phyloP scores from a whole-genome alignment of 495 filamentous ascomycete genomes.

The Hyaloscypha hepaticicola region DNA sequence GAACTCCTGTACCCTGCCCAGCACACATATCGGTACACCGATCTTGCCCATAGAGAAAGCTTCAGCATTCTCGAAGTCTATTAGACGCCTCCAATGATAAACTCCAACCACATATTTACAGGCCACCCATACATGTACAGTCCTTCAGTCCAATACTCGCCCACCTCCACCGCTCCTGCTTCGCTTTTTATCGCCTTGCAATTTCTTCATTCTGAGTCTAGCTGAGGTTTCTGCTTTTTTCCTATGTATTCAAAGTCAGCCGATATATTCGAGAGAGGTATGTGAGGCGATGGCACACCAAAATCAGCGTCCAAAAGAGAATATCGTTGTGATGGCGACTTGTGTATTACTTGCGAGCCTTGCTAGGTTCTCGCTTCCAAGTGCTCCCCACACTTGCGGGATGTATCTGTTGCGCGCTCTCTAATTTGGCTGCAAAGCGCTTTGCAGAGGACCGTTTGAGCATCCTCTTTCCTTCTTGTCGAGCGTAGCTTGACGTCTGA shows the following conservation, averaged over 20 bases:
- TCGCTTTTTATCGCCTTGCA: conserved; percentile 76
- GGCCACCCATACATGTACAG: neutral
- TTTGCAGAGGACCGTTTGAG: neutral
- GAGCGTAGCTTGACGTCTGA: neutral
- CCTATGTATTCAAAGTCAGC: conserved; percentile 41
- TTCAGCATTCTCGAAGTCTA: neutral
- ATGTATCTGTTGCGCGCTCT: neutral
- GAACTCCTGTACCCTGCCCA: neutral
- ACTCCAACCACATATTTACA: neutral
- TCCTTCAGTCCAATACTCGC: neutral
- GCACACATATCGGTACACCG: neutral
- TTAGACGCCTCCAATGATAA: neutral
- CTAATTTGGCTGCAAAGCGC: neutral
- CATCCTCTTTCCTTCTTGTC: neutral
- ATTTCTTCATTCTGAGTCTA: conserved; percentile 74
- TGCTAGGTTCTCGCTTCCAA: neutral
- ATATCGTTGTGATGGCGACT: neutral
- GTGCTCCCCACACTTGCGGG: neutral
- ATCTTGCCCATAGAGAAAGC: neutral
- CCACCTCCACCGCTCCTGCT: conserved; percentile 30
- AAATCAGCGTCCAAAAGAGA: neutral
- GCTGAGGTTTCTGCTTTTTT: conserved; percentile 68
- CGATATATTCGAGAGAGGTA: neutral
- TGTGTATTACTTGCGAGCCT: neutral
- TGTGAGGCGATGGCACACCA: neutral